Conservation (phyloP, 139 green algal species). For the Coelastrella sp. region DNA sequence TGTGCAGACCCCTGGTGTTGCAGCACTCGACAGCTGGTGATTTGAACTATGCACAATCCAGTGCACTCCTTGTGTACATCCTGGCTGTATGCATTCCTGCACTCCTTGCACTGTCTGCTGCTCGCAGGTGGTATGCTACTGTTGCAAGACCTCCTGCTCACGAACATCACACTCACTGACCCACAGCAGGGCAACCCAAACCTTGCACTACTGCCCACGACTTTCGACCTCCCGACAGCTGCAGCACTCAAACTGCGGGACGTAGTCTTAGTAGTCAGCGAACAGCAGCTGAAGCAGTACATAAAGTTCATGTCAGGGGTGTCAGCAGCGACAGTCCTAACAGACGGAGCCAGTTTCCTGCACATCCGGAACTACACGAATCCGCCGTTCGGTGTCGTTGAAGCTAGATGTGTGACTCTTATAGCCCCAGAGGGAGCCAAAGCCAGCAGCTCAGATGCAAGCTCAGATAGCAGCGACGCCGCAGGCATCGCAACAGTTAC, state of each 20-base stretch:
- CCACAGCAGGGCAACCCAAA: background rate
- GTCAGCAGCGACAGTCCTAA: background rate
- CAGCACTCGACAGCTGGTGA: no score
- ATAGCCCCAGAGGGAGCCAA: background rate
- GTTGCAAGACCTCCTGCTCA: conserved; percentile 5
- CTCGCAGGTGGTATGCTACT: background rate
- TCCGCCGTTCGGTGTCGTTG: background rate
- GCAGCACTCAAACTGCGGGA: conserved; percentile 1
- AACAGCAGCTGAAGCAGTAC: background rate
- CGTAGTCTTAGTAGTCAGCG: background rate
- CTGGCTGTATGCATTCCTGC: background rate
- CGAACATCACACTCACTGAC: background rate
- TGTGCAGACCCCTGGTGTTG: no score
- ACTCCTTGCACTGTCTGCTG: background rate
- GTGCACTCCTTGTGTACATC: background rate
- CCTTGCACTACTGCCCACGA: background rate
- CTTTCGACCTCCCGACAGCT: background rate
- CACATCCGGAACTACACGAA: background rate
- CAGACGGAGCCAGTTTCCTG: conserved; percentile 3
- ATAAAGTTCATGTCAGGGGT: background rate
- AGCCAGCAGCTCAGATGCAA: background rate
- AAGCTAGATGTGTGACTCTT: background rate
- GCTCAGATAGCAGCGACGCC: background rate
- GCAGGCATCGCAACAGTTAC: conserved; percentile 27
- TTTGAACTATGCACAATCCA: background rate